Evolutionary conservation across 225 moss, liverwort and hornwort genomes (phyloP), one percentile per base, ranked within the genome.

Genomic region (Thuidium tamariscinum): DNA sequence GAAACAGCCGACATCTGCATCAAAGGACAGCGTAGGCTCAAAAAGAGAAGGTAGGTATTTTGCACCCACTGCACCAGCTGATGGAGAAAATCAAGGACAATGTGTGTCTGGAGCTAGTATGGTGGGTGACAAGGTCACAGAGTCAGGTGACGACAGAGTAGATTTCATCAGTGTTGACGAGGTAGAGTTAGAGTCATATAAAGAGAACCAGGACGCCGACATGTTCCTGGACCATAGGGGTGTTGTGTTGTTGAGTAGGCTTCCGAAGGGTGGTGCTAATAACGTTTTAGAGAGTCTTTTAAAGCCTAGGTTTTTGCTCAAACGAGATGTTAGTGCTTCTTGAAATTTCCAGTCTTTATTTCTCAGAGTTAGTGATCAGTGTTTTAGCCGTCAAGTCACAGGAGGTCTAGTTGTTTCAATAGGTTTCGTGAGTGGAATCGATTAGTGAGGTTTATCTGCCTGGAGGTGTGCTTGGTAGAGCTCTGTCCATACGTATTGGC

Each of bases 41-140:
- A 96, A 94, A 90, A 89, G 92, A 81, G 94, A 95, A 86, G 92
- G 93, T 86, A 93, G 99, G 89, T 96, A 99, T 81, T 99, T 99
- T 79, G 91, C 93, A 85, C 74, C 92, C 26, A 44, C 73, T 87
- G 88, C 86, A 79, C 56, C 88, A 77, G 84, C 72, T 57, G 89
- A 88, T 65, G 83, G 70, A 79, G 64, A 81, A 10, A 25, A 15
- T 82, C 74, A 90, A 82, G 81, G 74, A 56, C 89, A 89, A 44
- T 68, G 26, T 79, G 39, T 88, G 49, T 83, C 82, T 87, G 44
- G 82, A 59, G 74, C 83, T 84, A 63, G 64, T 65, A 5, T 61
- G 23, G 17, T 56, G 66, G 48, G 46, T 69, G 80, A 65, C 56
- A 83, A 84, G 81, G 46, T 86, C 75, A 62, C 79, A 23, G 83